Conservation (phyloP, 2,329 filamentous ascomycete genomes). For the Teratosphaeria pseudoeucalypti region DNA sequence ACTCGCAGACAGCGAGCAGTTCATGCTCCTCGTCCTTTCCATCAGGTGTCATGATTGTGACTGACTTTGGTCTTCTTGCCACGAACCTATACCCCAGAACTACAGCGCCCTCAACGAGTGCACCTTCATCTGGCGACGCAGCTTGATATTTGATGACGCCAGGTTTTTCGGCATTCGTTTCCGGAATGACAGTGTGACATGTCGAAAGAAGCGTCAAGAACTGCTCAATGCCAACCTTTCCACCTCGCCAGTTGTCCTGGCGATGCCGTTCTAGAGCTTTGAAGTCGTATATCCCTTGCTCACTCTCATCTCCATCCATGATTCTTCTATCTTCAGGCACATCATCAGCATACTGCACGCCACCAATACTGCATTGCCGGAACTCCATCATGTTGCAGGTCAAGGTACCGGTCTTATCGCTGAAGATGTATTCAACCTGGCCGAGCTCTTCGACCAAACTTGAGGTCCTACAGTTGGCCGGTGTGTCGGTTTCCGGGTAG, state of each 20-base stretch:
- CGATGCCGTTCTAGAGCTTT: slow-evolving; percentile 63
- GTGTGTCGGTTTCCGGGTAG: slow-evolving; percentile 88
- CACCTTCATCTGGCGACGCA: slow-evolving; percentile 91
- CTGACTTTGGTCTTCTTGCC: slow-evolving; percentile 77
- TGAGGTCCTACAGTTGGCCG: slow-evolving; percentile 89
- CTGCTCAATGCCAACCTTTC: slow-evolving; percentile 60
- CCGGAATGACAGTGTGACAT: slow-evolving; percentile 96
- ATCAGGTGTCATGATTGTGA: slow-evolving; percentile 68
- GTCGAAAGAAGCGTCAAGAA: slow-evolving; percentile 80
- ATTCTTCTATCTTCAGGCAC: slow-evolving; percentile 83
- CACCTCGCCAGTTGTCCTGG: slow-evolving; percentile 18
- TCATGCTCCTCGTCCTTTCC: slow-evolving; percentile 65
- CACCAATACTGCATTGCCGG: slow-evolving; percentile 84
- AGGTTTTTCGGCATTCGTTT: slow-evolving; percentile 65
- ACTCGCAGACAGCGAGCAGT: slow-evolving; percentile 92
- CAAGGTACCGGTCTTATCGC: slow-evolving; percentile 91
- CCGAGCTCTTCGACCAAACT: slow-evolving; percentile 94
- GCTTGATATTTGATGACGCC: slow-evolving; percentile 93
- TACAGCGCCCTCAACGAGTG: slow-evolving; percentile 86
- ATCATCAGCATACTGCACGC: slow-evolving; percentile 86
- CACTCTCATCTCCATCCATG: slow-evolving; percentile 58
- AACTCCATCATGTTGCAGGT: slow-evolving; percentile 99
- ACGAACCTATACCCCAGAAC: slow-evolving; percentile 79
- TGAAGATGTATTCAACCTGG: slow-evolving; percentile 98
- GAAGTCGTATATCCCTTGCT: slow-evolving; percentile 76